These are phyloP conservation scores for Phytophthora hybrid DNA, from an alignment of 352 stramenopile species.

Conservation along the genomic window DNA sequence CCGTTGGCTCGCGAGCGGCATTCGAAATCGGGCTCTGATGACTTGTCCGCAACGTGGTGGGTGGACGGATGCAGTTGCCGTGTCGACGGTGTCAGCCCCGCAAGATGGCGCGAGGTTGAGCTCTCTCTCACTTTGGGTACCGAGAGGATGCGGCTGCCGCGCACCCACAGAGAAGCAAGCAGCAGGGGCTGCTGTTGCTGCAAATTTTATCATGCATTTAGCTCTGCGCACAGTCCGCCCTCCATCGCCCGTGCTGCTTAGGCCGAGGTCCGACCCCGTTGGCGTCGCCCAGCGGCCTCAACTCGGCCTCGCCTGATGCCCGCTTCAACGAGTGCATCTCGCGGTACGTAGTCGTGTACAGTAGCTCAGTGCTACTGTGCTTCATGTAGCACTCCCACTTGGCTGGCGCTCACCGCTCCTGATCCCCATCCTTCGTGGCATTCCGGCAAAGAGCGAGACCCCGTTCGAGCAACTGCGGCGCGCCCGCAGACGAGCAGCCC, in stretches of 20 bases:
- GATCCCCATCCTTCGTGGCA: constrained; percentile 27
- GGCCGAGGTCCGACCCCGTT: not conserved
- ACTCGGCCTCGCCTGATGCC: not conserved
- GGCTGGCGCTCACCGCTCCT: constrained; percentile 30
- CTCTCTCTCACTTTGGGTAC: not conserved
- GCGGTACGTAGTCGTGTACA: too few relatives aligned
- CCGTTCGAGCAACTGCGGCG: not conserved
- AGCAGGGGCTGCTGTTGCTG: not conserved
- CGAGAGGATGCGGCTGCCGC: constrained; percentile 3
- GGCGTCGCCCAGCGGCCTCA: not conserved
- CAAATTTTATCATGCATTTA: not conserved
- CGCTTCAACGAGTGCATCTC: not conserved
- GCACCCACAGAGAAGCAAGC: not conserved
- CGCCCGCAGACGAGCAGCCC: not conserved
- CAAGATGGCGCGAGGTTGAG: constrained; percentile 20
- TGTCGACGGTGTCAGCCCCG: constrained; percentile 20
- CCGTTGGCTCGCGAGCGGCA: not conserved
- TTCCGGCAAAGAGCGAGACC: not conserved
- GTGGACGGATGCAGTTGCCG: constrained; percentile 6
- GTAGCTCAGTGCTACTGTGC: too few relatives aligned
- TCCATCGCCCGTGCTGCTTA: not conserved
- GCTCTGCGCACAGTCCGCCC: not conserved
- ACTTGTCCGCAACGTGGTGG: constrained; percentile 4
- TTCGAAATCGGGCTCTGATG: constrained; percentile 21
- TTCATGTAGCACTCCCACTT: constrained; percentile 26